A percentile compares a stretch with the other conserved stretches of the same genome.
These are phyloP conservation scores for Russula brevipes DNA, from an alignment of 768 basidiomycete genomes.

Conservation along the genomic window DNA sequence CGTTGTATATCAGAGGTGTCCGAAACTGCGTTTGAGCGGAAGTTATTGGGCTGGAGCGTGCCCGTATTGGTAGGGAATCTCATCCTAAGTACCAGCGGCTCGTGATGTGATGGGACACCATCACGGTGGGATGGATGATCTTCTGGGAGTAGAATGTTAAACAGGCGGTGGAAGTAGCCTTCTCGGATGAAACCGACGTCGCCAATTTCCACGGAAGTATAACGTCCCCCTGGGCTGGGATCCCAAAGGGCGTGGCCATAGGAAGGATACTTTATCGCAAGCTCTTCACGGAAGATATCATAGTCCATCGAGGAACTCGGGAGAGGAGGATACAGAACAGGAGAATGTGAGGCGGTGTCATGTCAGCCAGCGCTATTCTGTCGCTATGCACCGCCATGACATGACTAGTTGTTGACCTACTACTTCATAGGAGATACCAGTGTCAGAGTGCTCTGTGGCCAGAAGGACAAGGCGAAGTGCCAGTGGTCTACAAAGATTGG, in stretches of 20 bases:
- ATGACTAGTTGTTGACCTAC: too few species aligned
- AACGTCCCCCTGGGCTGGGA: background rate
- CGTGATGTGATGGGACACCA: background rate
- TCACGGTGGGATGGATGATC: background rate
- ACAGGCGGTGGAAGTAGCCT: slow-evolving; percentile 2
- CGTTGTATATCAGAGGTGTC: too few species aligned
- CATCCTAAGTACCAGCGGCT: background rate
- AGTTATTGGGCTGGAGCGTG: background rate
- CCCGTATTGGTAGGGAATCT: background rate
- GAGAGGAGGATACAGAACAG: background rate
- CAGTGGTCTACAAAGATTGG: background rate
- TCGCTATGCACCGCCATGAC: too few species aligned
- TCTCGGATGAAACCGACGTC: slow-evolving; percentile 3
- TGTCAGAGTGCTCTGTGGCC: too few species aligned
- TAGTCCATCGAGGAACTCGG: background rate
- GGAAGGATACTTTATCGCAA: background rate
- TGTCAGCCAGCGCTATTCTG: too few species aligned
- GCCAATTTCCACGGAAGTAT: background rate
- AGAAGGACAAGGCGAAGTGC: too few species aligned
- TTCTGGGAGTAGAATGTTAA: background rate
- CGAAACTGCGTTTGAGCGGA: background rate
- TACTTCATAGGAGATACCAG: too few species aligned
- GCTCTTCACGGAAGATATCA: slow-evolving; percentile 3
- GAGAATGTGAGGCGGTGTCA: background rate
- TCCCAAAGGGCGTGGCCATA: slow-evolving; percentile 5